Conservation (phyloP, 345 rosid genomes). For the Eucalyptus marginata region DNA sequence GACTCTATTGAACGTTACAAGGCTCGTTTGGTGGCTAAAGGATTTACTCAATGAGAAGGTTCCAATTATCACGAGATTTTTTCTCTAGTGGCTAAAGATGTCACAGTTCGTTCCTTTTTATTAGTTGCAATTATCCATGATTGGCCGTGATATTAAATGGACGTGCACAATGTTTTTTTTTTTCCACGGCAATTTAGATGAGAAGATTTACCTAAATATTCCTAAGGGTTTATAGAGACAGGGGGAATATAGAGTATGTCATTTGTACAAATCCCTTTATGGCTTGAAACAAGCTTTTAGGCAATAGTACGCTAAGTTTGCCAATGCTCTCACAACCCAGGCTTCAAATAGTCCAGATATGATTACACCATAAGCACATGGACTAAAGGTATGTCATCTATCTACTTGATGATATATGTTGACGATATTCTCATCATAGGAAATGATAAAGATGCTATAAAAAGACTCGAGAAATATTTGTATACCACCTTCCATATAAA, state of each 20-base stretch:
- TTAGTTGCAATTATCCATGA: not conserved
- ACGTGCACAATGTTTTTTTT: not conserved
- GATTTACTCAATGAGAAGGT: not conserved
- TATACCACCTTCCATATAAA: not conserved
- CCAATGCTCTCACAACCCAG: not conserved
- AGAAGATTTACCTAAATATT: not conserved
- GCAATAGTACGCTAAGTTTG: not conserved
- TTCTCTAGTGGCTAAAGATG: not conserved
- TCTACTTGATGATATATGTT: not conserved
- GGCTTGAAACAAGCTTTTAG: not conserved
- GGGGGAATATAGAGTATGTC: not conserved
- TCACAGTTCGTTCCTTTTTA: rapidly evolving
- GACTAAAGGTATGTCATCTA: not conserved
- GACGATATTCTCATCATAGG: not conserved
- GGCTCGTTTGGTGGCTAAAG: not conserved
- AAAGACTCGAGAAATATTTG: not conserved
- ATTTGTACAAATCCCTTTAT: not conserved
- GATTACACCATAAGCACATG: not conserved
- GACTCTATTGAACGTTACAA: not conserved
- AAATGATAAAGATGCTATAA: not conserved
- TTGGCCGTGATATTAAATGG: not conserved
- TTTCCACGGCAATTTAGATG: not conserved
- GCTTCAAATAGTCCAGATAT: not conserved
- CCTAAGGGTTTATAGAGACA: rapidly evolving
- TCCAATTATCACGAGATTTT: not conserved